phyloP scores from a whole-genome alignment of 2,329 filamentous ascomycete genomes.

The Aaosphaeria arxii region DNA sequence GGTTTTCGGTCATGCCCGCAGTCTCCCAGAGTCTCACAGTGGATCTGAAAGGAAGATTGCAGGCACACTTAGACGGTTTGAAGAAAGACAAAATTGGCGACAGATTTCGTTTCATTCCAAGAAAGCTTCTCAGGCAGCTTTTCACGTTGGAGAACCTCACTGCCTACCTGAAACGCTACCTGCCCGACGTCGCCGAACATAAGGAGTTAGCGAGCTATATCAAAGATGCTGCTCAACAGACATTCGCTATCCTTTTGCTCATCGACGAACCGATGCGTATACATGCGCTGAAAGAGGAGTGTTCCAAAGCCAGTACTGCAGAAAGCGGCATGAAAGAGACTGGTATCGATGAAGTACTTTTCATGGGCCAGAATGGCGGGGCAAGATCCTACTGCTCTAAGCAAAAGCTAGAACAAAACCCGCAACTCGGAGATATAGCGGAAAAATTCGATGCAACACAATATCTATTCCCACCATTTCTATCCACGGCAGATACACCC shows the following conservation, averaged over 20 bases:
- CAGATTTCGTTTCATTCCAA: too few species aligned
- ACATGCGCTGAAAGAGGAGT: too few species aligned
- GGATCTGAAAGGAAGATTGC: too few species aligned
- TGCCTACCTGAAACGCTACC: too few species aligned
- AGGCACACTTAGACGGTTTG: too few species aligned
- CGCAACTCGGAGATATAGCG: neutral
- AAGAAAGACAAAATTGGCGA: too few species aligned
- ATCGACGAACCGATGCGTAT: neutral
- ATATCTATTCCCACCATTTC: neutral
- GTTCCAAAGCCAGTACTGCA: too few species aligned
- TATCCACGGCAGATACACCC: neutral
- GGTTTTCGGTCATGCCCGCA: too few species aligned
- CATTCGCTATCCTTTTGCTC: constrained; percentile 1
- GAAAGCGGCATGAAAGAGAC: neutral
- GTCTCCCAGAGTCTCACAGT: too few species aligned
- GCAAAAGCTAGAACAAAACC: neutral
- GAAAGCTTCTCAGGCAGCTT: too few species aligned
- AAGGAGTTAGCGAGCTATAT: neutral
- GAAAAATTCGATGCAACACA: neutral
- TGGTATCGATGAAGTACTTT: neutral
- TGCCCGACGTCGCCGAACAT: neutral
- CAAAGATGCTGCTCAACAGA: neutral
- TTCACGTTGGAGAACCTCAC: too few species aligned
- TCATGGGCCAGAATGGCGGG: neutral
- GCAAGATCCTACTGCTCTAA: neutral